Evolutionary conservation across 2,329 filamentous ascomycete species (phyloP).

Genomic region (Didymella arachidicola): DNA sequence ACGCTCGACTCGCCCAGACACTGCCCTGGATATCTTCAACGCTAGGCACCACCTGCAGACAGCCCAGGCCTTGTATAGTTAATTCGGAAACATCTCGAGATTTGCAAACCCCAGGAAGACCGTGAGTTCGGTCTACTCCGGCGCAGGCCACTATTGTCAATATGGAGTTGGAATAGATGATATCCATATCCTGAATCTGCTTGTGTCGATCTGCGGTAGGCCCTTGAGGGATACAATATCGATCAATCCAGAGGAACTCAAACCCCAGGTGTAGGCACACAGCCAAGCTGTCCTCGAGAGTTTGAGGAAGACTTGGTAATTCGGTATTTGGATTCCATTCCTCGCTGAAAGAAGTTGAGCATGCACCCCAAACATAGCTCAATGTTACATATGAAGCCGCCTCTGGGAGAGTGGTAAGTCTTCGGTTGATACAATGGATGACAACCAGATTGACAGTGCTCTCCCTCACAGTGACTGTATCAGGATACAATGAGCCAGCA

Average conservation of each 20-base stretch:
- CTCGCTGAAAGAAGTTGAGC: not conserved
- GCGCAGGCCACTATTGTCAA: not conserved
- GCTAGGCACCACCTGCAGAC: not conserved
- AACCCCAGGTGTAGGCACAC: not conserved
- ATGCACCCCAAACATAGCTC: not conserved
- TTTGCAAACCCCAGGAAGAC: not conserved
- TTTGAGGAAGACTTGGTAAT: not conserved
- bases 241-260: not conserved
- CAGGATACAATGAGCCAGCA: no score
- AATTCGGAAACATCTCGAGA: not conserved
- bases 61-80: not conserved
- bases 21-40: not conserved
- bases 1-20: not conserved
- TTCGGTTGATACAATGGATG: not conserved
- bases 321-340: no score
- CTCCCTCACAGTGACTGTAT: no score
- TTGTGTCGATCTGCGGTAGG: no score
- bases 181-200: not conserved
- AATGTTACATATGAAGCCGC: not conserved
- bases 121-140: not conserved
- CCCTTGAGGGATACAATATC: not conserved
- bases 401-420: accelerated
- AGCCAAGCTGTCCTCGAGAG: not conserved
- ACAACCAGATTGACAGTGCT: not conserved
- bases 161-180: not conserved